Base-by-base conservation (phyloP, 2,329 filamentous ascomycete species). In the Mycosphaerella sp. region DNA sequence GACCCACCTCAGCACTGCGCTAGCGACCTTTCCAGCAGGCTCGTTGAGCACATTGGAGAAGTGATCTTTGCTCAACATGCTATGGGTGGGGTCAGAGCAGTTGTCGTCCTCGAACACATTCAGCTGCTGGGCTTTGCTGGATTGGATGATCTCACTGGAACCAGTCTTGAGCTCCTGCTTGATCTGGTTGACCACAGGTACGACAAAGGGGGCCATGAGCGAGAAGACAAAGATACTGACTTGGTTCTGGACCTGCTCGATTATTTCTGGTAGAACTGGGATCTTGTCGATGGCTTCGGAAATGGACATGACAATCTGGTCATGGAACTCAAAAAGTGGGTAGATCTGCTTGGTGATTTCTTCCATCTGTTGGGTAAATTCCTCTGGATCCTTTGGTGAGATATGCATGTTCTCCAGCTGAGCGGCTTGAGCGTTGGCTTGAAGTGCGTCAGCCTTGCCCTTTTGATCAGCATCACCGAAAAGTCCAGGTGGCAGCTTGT, bases 11-110 rank as follows among this genome's bases (percentile, higher is more conserved):
- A 96, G 76, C 45, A 91, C 83, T 64, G 84, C 81, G 59, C 85
- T 87, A 26, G 91, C 89, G 56, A 90, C 82, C 65, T 85, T 86
- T 53, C 91, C 91, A 44, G 89, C 91, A 42, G 90, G 81, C 68
- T 95, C 90, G 69, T 96, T 96, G 56, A 96, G 79, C 32, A 86
- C 77, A 67, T 95, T 95, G 59, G 86, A 87, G 71, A 96, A 96
- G 72, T 96, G 91, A 66, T 96, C 91, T 75, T 96, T 96, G 55
- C 89, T 90, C 49, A 96, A 76, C 91, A 95, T 95, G 17, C 89
- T 95, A 74, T 96, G 91, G 1, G 91, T 96, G 0, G 91, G 92
- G 66, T 96, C 86, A 17, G 82, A 83, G 59, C 76, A 86, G 48
- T 80, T 59, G 66, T 95, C 85, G 61, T 96, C 84, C 43, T 87